Base-by-base conservation (phyloP, 2,329 filamentous ascomycete genomes). In the Fusarium nanum region DNA sequence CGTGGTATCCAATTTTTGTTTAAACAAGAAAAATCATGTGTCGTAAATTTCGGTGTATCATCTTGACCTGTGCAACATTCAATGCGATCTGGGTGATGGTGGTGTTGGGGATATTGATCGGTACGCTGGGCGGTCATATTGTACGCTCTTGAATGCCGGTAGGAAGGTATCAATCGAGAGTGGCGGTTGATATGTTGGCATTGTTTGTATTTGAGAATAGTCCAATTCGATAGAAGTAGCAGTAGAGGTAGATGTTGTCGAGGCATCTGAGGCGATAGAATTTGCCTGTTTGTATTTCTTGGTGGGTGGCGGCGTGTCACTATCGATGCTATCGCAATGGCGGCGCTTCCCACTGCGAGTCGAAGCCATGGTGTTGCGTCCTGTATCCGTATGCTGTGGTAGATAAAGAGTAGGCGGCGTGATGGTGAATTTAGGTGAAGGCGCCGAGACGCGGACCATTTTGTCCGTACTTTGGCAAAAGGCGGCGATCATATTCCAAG, bases 251-350 rank as follows among this genome's bases (percentile, higher is more conserved):
- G 73, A 73, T n/a, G 68, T 66, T 23, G 68, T 61, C 20, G 74
- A 76, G 13, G 53, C 60, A 34, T 72, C 61, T 10, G 73, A 76
- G 18, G 64, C 64, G 64, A 76, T 67, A 18, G 73, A 75, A 8
- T 67, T 72, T 23, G 72, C 60, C 52, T 75, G 73, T 46, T 76
- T 76, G 47, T 64, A 66, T 53, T 76, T 76, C 42, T 76, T 76
- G 55, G 45, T 73, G 4, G 74, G 71, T 18, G 74, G 60, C 25
- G 67, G 63, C n/a, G 72, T 68, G 27, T 69, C 64, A 11, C 48
- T 60, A 12, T 68, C 69, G 54, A 67, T 58, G 34, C 61, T 73
- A 40, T 70, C 66, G 10, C 65, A 71, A 59, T 64, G 72, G 30
- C 64, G 64, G 28, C 74, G 74, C 47, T 76, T 76, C 12, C 67